Conservation (phyloP, 805 yeast species). For the Groenewaldozyma salmanticensis region DNA sequence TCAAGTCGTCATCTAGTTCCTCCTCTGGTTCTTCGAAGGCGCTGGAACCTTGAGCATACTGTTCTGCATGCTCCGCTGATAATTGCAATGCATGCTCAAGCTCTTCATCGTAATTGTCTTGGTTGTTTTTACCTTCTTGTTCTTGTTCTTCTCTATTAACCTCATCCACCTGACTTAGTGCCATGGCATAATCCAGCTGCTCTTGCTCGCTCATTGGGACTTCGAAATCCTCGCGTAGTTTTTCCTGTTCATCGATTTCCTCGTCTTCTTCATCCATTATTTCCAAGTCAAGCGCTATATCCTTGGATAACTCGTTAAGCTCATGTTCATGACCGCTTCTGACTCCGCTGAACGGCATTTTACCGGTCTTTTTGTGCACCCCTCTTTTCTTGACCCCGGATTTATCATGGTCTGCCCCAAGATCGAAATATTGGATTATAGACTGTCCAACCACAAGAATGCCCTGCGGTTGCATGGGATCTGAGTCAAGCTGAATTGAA, state of each 20-base stretch:
- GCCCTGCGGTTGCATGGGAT: constrained; percentile 23
- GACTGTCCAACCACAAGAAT: constrained; percentile 20
- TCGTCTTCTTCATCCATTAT: constrained; percentile 18
- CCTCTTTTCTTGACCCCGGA: constrained; percentile 15
- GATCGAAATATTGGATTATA: constrained; percentile 22
- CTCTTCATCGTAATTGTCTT: too few relatives aligned
- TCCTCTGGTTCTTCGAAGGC: constrained; percentile 1
- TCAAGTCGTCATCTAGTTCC: constrained; percentile 17
- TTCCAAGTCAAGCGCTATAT: constrained; percentile 18
- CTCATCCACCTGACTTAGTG: constrained; percentile 21
- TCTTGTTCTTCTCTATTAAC: constrained; percentile 3
- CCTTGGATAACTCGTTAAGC: constrained; percentile 15
- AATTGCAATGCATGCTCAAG: constrained; percentile 8
- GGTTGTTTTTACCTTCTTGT: too few relatives aligned
- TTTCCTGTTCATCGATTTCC: constrained; percentile 12
- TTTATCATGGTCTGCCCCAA: constrained; percentile 18
- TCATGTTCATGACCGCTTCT: background rate
- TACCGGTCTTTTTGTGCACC: constrained; percentile 12
- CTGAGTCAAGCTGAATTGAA: constrained; percentile 22
- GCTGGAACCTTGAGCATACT: too few relatives aligned
- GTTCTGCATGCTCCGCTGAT: constrained; percentile 6
- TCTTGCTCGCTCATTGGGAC: constrained; percentile 23
- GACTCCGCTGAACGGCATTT: background rate
- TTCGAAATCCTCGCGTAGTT: constrained; percentile 9
- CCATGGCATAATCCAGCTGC: constrained; percentile 24